Conservation (phyloP, 805 yeast genomes). For the Pichia exigua region DNA sequence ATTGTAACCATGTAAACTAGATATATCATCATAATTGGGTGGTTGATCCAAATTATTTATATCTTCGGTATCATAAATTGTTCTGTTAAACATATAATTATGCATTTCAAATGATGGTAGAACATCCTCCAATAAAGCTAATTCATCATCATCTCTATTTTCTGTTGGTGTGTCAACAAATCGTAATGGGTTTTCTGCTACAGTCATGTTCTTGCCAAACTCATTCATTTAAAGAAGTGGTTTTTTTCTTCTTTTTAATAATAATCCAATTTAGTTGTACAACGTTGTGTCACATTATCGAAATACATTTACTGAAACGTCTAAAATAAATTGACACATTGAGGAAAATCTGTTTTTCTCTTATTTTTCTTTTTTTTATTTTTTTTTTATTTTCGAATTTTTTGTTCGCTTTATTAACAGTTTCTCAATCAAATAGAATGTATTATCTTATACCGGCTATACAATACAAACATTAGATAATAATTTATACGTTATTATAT, state of each 20-base stretch:
- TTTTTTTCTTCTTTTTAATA: too few species aligned
- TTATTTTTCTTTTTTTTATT: not conserved
- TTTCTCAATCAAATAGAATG: not conserved
- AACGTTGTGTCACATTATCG: too few species aligned
- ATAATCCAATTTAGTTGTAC: too few species aligned
- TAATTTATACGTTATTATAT: too few species aligned
- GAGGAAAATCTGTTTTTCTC: too few species aligned
- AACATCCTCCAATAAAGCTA: conserved; percentile 34
- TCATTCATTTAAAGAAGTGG: not conserved
- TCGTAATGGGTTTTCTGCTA: not conserved
- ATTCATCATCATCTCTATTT: not conserved
- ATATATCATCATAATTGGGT: conserved; percentile 19
- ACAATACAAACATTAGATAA: not conserved
- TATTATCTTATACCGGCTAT: not conserved
- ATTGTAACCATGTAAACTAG: not conserved
- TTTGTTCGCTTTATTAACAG: too few species aligned
- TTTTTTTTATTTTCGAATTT: not conserved
- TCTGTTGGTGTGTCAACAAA: not conserved
- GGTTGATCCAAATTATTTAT: conserved; percentile 9
- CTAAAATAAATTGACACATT: not conserved
- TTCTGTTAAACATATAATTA: conserved; percentile 30
- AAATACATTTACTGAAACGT: too few species aligned
- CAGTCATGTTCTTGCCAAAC: not conserved
- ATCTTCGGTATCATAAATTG: conserved; percentile 13
- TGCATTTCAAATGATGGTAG: conserved; percentile 68